phyloP scores from a whole-genome alignment of 768 basidiomycete species.

The Termitomyces sp. region DNA sequence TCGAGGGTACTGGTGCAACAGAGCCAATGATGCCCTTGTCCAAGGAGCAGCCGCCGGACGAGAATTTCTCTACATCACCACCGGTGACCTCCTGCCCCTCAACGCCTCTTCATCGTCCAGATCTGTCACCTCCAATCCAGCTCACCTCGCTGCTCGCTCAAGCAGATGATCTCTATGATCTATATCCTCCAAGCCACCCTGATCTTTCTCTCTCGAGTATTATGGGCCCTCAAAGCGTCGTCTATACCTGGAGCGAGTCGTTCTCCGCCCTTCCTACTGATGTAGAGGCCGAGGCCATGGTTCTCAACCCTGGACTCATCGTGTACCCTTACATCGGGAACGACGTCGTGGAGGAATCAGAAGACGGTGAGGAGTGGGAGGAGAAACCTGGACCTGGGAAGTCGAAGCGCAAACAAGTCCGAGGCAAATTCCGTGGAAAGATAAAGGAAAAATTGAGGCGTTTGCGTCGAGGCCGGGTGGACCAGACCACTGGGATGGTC shows the following conservation, averaged over 20 bases:
- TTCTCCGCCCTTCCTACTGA: slow-evolving; percentile 39
- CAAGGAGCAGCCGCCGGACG: neutral
- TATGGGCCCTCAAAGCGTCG: slow-evolving; percentile 74
- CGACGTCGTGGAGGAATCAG: slow-evolving; percentile 15
- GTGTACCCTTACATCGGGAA: slow-evolving; percentile 45
- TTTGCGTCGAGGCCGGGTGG: slow-evolving; percentile 18
- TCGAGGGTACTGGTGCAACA: neutral
- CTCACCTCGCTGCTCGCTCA: slow-evolving; percentile 46
- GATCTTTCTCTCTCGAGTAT: slow-evolving; percentile 48
- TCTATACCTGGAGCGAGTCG: slow-evolving; percentile 67
- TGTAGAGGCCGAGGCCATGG: slow-evolving; percentile 57
- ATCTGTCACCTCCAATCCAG: slow-evolving; percentile 15
- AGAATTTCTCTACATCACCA: neutral
- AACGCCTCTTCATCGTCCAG: neutral
- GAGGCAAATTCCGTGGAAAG: slow-evolving; percentile 13
- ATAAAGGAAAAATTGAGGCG: slow-evolving; percentile 14
- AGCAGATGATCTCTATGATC: slow-evolving; percentile 53
- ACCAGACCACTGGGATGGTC: slow-evolving; percentile 41
- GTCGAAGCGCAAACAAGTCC: slow-evolving; percentile 12
- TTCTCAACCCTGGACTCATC: slow-evolving; percentile 46
- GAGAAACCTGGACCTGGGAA: slow-evolving; percentile 4
- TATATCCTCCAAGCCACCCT: slow-evolving; percentile 57
- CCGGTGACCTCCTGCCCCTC: neutral
- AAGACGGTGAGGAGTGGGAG: slow-evolving; percentile 11
- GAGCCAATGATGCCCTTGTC: neutral